Conservation (phyloP, 2,329 filamentous ascomycete species). For the Phyllosticta citriasiana region DNA sequence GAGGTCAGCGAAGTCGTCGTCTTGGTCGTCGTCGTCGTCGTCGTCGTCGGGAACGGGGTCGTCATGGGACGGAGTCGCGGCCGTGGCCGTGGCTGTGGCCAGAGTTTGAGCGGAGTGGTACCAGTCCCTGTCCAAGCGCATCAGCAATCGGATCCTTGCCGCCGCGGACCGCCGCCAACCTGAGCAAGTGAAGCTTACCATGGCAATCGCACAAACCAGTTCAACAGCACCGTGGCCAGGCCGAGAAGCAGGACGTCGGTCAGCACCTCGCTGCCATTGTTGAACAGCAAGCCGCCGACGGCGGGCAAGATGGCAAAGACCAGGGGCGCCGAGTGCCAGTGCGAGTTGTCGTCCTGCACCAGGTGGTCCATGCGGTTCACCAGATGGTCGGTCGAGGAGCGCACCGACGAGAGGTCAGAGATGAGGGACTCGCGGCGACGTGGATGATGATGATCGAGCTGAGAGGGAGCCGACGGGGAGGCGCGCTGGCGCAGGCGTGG, state of each 20-base stretch:
- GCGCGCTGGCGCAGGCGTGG: constrained; percentile 3
- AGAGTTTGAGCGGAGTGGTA: constrained; percentile 38
- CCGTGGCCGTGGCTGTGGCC: background rate
- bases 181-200: constrained; percentile 49
- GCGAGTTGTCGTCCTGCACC: constrained; percentile 46
- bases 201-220: constrained; percentile 83
- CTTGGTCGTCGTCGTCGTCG: constrained; percentile 13
- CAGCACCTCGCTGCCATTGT: constrained; percentile 71
- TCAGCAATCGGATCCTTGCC: background rate
- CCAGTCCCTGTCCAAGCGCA: constrained; percentile 35
- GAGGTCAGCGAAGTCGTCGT: background rate
- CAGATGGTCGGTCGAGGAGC: constrained; percentile 60
- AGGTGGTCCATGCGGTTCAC: constrained; percentile 38
- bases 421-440: constrained; percentile 67
- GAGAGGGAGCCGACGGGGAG: background rate
- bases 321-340: constrained; percentile 72
- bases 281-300: constrained; percentile 72
- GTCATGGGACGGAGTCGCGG: background rate
- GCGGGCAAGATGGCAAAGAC: constrained; percentile 78
- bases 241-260: constrained; percentile 77
- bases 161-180: background rate
- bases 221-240: constrained; percentile 74
- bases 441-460: constrained; percentile 1
- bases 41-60: constrained; percentile 22
- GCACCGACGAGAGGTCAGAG: constrained; percentile 61